A percentile compares a stretch with the other conserved stretches of the same genome.
Evolutionary conservation across 2,329 filamentous ascomycete genomes (phyloP).

Genomic region (Trichoderma sp.): DNA sequence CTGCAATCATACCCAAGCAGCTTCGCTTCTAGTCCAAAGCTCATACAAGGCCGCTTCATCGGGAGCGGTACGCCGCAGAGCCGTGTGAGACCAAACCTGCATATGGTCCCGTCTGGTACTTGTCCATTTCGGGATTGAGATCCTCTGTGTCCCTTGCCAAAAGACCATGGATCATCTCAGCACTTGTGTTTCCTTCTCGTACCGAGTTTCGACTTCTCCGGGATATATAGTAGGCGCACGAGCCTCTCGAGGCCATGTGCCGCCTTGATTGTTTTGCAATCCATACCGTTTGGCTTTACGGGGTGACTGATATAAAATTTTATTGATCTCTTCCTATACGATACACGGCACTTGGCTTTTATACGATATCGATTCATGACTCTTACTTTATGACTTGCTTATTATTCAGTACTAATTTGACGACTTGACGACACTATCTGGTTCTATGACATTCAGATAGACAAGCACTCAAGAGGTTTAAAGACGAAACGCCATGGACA

Average conservation of each 20-base stretch:
- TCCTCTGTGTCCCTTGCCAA: background rate
- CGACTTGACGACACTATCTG: background rate
- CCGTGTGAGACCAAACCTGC: constrained; percentile 32
- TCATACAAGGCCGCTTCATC: constrained; percentile 43
- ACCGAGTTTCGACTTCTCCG: background rate
- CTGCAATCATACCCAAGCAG: background rate
- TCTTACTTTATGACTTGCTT: background rate
- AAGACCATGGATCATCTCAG: background rate
- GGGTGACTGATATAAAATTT: background rate
- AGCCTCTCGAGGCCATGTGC: background rate
- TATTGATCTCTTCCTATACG: background rate
- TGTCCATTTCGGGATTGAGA: constrained; percentile 6
- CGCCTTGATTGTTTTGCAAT: background rate
- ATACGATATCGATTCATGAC: background rate
- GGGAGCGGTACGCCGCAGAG: constrained; percentile 38
- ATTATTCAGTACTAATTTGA: background rate
- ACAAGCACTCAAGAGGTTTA: background rate
- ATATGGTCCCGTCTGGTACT: background rate
- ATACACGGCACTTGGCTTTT: background rate
- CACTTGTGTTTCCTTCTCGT: constrained; percentile 11
- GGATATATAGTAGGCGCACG: constrained; percentile 1
- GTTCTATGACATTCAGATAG: background rate
- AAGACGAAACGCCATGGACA: background rate
- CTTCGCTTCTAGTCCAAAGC: constrained; percentile 1
- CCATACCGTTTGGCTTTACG: background rate